phyloP scores from a whole-genome alignment of 768 basidiomycete genomes.

The Tylopilus vinaceipallidus region DNA sequence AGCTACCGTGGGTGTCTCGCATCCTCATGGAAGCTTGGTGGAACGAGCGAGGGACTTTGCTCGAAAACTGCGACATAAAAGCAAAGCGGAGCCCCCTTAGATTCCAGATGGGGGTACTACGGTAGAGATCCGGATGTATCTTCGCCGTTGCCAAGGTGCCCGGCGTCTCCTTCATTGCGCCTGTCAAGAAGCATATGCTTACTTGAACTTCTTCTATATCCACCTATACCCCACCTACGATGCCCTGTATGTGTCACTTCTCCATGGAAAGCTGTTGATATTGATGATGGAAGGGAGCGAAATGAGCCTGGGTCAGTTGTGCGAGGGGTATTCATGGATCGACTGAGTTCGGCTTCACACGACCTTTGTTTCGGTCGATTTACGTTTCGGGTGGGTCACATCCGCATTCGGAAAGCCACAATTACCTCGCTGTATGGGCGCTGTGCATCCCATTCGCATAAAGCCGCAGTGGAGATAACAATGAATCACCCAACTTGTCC shows the following conservation, averaged over 20 bases:
- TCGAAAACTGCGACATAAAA: conserved; percentile 44
- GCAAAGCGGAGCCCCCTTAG: conserved; percentile 18
- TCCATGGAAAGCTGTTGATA: conserved; percentile 15
- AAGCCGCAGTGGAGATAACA: conserved; percentile 14
- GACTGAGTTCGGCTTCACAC: conserved; percentile 13
- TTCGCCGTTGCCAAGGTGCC: conserved; percentile 29
- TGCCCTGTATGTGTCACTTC: conserved; percentile 11
- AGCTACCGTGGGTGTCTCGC: conserved; percentile 32
- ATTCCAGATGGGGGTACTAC: conserved; percentile 15
- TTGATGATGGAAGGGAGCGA: conserved; percentile 21
- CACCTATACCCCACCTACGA: conserved; percentile 20
- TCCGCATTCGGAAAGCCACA: conserved; percentile 12
- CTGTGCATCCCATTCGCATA: conserved; percentile 20
- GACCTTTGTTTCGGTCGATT: conserved; percentile 14
- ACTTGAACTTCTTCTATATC: conserved; percentile 24
- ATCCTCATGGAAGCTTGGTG: conserved; percentile 30
- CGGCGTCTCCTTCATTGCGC: conserved; percentile 16
- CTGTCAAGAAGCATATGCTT: conserved; percentile 11
- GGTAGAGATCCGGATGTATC: conserved; percentile 14
- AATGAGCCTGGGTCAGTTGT: conserved; percentile 5
- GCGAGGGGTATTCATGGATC: background rate
- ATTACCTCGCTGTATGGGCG: conserved; percentile 17
- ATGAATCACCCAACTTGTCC: background rate
- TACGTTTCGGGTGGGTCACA: conserved; percentile 22
- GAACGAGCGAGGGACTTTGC: conserved; percentile 41